These are phyloP conservation scores for Neoboletus subvelutipes DNA, from an alignment of 768 basidiomycete genomes.

Conservation along the genomic window DNA sequence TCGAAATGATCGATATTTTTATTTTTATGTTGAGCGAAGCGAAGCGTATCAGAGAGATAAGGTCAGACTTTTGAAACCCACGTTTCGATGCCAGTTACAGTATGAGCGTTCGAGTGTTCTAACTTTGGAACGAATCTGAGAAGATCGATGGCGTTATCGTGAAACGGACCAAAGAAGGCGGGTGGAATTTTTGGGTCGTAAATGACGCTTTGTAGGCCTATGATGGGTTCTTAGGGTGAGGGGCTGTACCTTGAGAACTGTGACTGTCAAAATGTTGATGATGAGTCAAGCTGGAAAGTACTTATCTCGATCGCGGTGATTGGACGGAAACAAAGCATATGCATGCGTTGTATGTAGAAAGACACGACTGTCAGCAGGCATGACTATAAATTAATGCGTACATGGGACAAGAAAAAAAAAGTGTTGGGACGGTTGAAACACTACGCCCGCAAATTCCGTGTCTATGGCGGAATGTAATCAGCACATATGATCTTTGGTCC, in stretches of 20 bases:
- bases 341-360: background rate
- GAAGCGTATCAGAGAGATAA: background rate
- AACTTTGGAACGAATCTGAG: slow-evolving; percentile 1
- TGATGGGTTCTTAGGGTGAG: background rate
- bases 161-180: slow-evolving; percentile 4
- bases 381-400: background rate
- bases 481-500: background rate
- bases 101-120: background rate
- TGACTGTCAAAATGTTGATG: background rate
- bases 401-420: background rate
- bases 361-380: background rate
- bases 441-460: background rate
- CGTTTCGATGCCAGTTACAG: background rate
- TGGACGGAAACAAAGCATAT: background rate
- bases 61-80: background rate
- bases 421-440: background rate
- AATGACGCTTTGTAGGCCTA: background rate
- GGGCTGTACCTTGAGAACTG: background rate
- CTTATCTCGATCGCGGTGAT: background rate
- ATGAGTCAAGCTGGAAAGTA: background rate
- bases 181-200: background rate
- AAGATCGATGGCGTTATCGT: slow-evolving; percentile 2
- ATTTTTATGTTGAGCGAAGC: background rate
- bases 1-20: background rate
- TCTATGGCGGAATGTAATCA: background rate